These are phyloP conservation scores for Priceomyces melissophilus DNA, from an alignment of 805 yeast genomes.

Conservation along the genomic window DNA sequence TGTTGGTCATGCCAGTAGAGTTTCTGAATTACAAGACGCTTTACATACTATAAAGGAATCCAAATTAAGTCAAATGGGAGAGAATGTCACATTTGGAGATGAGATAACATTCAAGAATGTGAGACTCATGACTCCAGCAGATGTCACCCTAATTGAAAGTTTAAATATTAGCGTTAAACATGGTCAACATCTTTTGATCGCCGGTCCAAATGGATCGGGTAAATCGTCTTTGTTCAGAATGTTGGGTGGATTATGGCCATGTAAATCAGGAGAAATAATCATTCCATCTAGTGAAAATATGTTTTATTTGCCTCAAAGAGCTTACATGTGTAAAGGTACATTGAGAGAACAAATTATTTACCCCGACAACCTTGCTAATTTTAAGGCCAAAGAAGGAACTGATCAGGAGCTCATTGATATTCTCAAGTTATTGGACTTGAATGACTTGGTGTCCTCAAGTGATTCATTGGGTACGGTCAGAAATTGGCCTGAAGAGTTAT, in stretches of 20 bases:
- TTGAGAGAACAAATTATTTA: slow-evolving; percentile 86
- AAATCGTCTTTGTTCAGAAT: slow-evolving; percentile 89
- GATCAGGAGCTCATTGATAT: slow-evolving; percentile 53
- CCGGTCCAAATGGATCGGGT: slow-evolving; percentile 97
- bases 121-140: slow-evolving; percentile 82
- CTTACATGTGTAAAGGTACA: slow-evolving; percentile 77
- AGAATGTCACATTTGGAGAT: slow-evolving; percentile 37
- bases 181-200: slow-evolving; percentile 83
- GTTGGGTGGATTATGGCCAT: slow-evolving; percentile 93
- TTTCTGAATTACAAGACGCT: slow-evolving; percentile 64
- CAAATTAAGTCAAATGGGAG: slow-evolving; percentile 6
- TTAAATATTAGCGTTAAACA: slow-evolving; percentile 69
- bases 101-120: slow-evolving; percentile 70
- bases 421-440: slow-evolving; percentile 55
- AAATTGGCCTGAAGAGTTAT: slow-evolving; percentile 86
- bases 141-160: slow-evolving; percentile 64
- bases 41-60: slow-evolving; percentile 46
- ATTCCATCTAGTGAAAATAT: slow-evolving; percentile 66
- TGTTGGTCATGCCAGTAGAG: slow-evolving; percentile 75
- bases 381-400: slow-evolving; percentile 34
- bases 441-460: slow-evolving; percentile 44
- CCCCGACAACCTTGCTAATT: slow-evolving; percentile 69
- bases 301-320: slow-evolving; percentile 90
- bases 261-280: slow-evolving; percentile 52
- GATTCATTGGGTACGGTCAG: slow-evolving; percentile 62